Percentiles rank a stretch among this genome's conserved stretches.
These are phyloP conservation scores for Ceraceosorus bombacis DNA, from an alignment of 1,284 basidiomycete genomes.

Conservation along the genomic window DNA sequence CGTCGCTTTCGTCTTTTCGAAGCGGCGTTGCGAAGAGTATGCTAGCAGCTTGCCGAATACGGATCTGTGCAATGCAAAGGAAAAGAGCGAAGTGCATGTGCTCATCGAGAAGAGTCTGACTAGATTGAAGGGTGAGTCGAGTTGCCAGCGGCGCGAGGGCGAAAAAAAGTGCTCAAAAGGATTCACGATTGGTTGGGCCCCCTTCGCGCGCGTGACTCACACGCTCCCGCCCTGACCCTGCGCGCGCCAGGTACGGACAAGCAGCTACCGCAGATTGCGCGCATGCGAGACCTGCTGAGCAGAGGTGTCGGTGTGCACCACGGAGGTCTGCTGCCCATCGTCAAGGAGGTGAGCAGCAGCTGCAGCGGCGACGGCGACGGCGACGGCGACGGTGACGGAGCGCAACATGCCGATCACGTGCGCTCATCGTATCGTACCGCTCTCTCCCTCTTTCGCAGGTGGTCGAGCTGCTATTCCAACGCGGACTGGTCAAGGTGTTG, in stretches of 20 bases:
- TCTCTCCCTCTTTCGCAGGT: conserved; percentile 12
- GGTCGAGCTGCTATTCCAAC: conserved; percentile 90
- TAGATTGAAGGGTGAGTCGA: conserved; percentile 69
- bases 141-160: not conserved
- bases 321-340: conserved; percentile 88
- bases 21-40: conserved; percentile 94
- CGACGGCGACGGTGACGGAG: not conserved
- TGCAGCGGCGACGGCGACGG: too few species aligned
- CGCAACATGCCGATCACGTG: not conserved
- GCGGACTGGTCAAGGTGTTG: conserved; percentile 89
- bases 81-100: conserved; percentile 95
- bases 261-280: conserved; percentile 84
- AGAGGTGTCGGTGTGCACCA: conserved; percentile 97
- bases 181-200: not conserved
- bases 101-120: conserved; percentile 84
- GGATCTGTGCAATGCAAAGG: conserved; percentile 73
- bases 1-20: conserved; percentile 94
- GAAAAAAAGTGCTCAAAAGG: conserved; percentile 2
- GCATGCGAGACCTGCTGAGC: conserved; percentile 82
- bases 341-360: conserved; percentile 69
- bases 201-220: too few species aligned
- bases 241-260: conserved; percentile 61
- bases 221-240: too few species aligned
- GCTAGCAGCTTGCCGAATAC: conserved; percentile 79
- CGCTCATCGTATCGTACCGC: not conserved